phyloP scores from a whole-genome alignment of 306 rosid genomes.

The Citrullus colocynthis region DNA sequence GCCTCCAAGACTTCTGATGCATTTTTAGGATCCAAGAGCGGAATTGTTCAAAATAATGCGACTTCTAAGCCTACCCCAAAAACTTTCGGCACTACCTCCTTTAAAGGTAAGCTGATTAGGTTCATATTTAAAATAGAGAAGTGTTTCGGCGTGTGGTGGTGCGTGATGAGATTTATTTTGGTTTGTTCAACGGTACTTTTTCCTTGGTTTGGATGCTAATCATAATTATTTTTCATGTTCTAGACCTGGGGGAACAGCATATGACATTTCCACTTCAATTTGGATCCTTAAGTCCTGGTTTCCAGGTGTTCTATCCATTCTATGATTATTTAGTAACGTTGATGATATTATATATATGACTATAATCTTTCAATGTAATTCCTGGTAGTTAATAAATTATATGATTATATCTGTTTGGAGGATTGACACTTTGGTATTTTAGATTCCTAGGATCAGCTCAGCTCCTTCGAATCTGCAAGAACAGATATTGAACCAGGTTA shows the following conservation, averaged over 20 bases:
- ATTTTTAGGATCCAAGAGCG: constrained; percentile 28
- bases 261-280: constrained; percentile 64
- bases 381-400: background rate
- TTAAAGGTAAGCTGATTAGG: constrained; percentile 34
- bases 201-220: background rate
- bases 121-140: background rate
- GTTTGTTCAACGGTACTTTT: background rate
- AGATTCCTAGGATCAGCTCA: constrained; percentile 88
- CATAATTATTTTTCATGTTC: background rate
- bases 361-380: background rate
- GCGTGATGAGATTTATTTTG: background rate
- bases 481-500: constrained; percentile 70
- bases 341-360: background rate
- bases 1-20: constrained; percentile 15
- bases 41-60: constrained; percentile 49
- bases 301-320: constrained; percentile 25
- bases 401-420: background rate
- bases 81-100: constrained; percentile 31
- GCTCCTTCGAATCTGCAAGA: constrained; percentile 91
- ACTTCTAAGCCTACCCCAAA: constrained; percentile 41
- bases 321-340: constrained; percentile 4
- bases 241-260: constrained; percentile 37
- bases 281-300: constrained; percentile 66
- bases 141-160: constrained; percentile 8
- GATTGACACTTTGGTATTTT: constrained; percentile 9